A percentile compares a stretch with the other conserved stretches of the same genome.
Conservation (phyloP, 805 yeast species). For the Saccharomycodes ludwigii region DNA sequence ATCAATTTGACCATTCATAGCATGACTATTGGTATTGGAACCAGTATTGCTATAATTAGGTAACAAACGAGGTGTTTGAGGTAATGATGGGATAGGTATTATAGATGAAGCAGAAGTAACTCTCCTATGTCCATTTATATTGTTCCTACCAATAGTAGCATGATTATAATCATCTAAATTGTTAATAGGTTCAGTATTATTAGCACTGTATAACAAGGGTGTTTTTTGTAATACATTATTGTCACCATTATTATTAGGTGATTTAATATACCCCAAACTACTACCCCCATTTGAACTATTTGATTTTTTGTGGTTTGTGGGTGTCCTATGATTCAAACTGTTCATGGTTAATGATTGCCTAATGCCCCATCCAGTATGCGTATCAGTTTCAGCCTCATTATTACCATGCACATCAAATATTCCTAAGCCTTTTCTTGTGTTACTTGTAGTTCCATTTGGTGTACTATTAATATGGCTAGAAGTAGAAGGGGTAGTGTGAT, state of each 20-base stretch:
- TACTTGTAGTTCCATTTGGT: not conserved
- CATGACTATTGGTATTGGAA: not conserved
- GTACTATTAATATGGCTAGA: slow-evolving; percentile 1
- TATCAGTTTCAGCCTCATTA: slow-evolving; percentile 16
- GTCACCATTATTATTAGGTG: slow-evolving; percentile 1
- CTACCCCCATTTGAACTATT: not conserved
- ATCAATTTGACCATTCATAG: slow-evolving; percentile 2
- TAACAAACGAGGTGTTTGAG: too few species aligned
- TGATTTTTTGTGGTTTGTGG: not conserved
- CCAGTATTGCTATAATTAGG: slow-evolving; percentile 3
- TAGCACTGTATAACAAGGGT: slow-evolving; percentile 3
- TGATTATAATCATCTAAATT: slow-evolving; percentile 6
- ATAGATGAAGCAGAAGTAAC: not conserved
- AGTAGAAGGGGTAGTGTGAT: slow-evolving; percentile 1
- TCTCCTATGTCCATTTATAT: not conserved
- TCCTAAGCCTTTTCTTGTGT: too few species aligned
- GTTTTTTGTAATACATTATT: not conserved
- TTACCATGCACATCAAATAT: too few species aligned
- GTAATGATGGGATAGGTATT: too few species aligned
- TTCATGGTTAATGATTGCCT: slow-evolving; percentile 4
- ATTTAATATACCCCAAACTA: not conserved
- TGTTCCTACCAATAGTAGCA: not conserved
- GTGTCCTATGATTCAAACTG: not conserved
- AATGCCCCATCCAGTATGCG: slow-evolving; percentile 26
- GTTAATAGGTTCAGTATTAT: slow-evolving; percentile 3